These are phyloP conservation scores for Phlebiopsis gigantea DNA, from an alignment of 768 basidiomycete species.

Conservation along the genomic window DNA sequence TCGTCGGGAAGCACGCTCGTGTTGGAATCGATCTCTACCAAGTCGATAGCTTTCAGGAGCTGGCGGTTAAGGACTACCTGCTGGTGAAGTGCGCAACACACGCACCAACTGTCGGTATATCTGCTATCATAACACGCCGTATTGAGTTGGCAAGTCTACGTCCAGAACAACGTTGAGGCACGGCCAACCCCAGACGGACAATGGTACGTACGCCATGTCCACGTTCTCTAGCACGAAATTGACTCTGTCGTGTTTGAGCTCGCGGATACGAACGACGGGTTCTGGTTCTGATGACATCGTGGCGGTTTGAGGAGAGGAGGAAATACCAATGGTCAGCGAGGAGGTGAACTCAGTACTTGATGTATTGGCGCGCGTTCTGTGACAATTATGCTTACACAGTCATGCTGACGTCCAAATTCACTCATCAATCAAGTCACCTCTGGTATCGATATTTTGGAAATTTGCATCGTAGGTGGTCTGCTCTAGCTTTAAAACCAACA, in stretches of 20 bases:
- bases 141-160: slow-evolving; percentile 89
- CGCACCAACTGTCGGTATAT: slow-evolving; percentile 93
- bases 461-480: no score
- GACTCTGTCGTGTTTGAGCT: slow-evolving; percentile 78
- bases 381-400: no score
- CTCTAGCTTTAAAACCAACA: no score
- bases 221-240: slow-evolving; percentile 95
- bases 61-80: no score
- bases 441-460: no score
- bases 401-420: no score
- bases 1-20: slow-evolving; percentile 94
- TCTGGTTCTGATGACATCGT: slow-evolving; percentile 31
- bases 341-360: no score
- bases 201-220: slow-evolving; percentile 80
- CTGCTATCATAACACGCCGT: slow-evolving; percentile 91
- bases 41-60: slow-evolving; percentile 92
- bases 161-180: neutral
- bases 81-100: no score
- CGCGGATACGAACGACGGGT: slow-evolving; percentile 76
- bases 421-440: no score
- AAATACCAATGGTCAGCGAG: no score
- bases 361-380: no score
- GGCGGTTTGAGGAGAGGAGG: neutral
- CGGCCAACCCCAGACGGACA: neutral
- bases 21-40: slow-evolving; percentile 89